Evolutionary conservation across 2,329 filamentous ascomycete genomes (phyloP).

Genomic region (Penicillium digitatum): DNA sequence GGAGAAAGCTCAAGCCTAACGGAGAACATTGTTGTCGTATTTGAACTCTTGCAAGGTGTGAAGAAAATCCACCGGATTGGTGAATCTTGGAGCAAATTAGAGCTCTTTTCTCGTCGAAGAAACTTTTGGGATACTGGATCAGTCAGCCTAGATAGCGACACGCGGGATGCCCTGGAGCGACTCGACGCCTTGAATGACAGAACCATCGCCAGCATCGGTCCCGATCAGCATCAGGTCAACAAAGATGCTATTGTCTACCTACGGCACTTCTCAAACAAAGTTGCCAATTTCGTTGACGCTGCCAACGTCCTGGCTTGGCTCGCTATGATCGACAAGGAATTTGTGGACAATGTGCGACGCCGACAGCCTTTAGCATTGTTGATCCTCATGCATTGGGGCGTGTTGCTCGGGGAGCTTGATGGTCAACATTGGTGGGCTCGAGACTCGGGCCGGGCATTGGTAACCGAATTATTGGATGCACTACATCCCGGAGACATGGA

Average conservation of each 20-base stretch:
- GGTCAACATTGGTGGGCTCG: conserved; percentile 36
- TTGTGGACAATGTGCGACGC: conserved; percentile 28
- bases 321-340: conserved; percentile 32
- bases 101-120: conserved; percentile 47
- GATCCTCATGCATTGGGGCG: conserved; percentile 38
- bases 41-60: conserved; percentile 36
- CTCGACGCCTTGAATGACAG: conserved; percentile 30
- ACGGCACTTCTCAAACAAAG: conserved; percentile 28
- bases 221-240: conserved; percentile 30
- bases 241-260: conserved; percentile 30
- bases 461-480: conserved; percentile 26
- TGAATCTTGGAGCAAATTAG: conserved; percentile 46
- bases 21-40: conserved; percentile 36
- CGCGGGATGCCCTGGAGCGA: conserved; percentile 26
- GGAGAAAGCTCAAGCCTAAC: conserved; percentile 31
- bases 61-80: conserved; percentile 34
- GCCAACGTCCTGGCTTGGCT: conserved; percentile 36
- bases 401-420: conserved; percentile 32
- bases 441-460: conserved; percentile 30
- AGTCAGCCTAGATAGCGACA: conserved; percentile 24
- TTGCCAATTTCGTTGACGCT: conserved; percentile 23
- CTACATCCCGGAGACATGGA: conserved; percentile 20
- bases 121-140: conserved; percentile 45
- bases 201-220: conserved; percentile 23
- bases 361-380: conserved; percentile 32